A percentile compares a stretch with the other conserved stretches of the same genome.
Evolutionary conservation across 768 basidiomycete species (phyloP).

Genomic region (Pisolithus sp.): DNA sequence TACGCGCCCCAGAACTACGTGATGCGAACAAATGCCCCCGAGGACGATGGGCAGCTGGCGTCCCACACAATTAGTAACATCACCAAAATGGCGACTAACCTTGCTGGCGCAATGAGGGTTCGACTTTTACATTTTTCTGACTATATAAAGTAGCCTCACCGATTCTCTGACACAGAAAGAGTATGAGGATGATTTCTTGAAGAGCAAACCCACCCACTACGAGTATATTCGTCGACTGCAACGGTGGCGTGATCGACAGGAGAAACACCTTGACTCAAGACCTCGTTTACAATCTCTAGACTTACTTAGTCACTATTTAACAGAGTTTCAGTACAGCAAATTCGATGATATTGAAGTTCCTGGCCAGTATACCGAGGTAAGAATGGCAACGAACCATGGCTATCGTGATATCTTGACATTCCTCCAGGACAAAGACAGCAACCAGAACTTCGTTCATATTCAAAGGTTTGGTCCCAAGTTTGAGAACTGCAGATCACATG

Average conservation of each 20-base stretch:
- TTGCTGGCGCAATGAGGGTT: conserved; percentile 55
- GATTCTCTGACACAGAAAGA: conserved; percentile 50
- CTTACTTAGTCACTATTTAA: conserved; percentile 82
- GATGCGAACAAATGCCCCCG: conserved; percentile 53
- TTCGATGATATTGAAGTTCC: conserved; percentile 98
- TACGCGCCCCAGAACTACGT: conserved; percentile 51
- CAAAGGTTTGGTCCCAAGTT: conserved; percentile 86
- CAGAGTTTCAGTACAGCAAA: conserved; percentile 96
- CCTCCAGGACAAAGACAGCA: conserved; percentile 85
- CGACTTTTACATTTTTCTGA: conserved; percentile 14
- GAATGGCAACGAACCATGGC: conserved; percentile 6
- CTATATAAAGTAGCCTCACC: background rate
- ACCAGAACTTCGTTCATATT: conserved; percentile 85
- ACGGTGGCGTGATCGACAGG: conserved; percentile 88
- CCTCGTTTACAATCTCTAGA: conserved; percentile 84
- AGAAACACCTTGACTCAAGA: conserved; percentile 72
- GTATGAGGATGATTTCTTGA: conserved; percentile 88
- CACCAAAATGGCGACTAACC: conserved; percentile 52
- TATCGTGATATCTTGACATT: conserved; percentile 3
- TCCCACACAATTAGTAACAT: conserved; percentile 51
- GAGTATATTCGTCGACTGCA: conserved; percentile 91
- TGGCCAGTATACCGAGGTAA: conserved; percentile 96
- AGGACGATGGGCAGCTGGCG: conserved; percentile 62
- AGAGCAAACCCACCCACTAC: conserved; percentile 66
- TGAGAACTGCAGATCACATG: conserved; percentile 83